Evolutionary conservation across 495 filamentous ascomycete genomes (phyloP).

Genomic region (Staphylotrichum tortipilum): DNA sequence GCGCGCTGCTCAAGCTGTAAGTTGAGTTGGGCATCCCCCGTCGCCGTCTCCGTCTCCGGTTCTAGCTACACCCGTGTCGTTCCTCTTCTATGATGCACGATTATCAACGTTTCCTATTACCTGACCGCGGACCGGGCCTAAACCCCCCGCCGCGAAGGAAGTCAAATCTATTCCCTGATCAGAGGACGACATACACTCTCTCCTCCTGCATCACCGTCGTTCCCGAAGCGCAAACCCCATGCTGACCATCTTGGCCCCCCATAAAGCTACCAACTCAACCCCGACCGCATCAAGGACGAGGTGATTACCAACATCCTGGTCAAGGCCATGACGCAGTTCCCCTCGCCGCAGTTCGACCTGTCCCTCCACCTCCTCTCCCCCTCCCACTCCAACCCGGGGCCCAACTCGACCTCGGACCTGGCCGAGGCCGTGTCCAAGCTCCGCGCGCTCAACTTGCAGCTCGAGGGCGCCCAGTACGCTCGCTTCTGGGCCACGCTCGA

Average conservation of each 20-base stretch:
- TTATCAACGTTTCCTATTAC: constrained; percentile 97
- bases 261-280: constrained; percentile 98
- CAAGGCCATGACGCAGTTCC: constrained; percentile 96
- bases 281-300: constrained; percentile 92
- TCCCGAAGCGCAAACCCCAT: not conserved
- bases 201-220: not conserved
- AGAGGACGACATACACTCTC: constrained; percentile 1
- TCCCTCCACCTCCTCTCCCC: constrained; percentile 78
- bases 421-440: constrained; percentile 87
- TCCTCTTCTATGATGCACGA: constrained; percentile 57
- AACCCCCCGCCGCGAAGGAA: constrained; percentile 38
- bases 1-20: constrained; percentile 95
- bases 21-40: too few relatives aligned
- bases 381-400: constrained; percentile 29
- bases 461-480: constrained; percentile 76
- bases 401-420: constrained; percentile 48
- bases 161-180: constrained; percentile 53
- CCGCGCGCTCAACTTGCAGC: constrained; percentile 68
- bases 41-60: too few relatives aligned
- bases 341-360: constrained; percentile 88
- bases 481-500: constrained; percentile 91
- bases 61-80: constrained; percentile 2
- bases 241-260: constrained; percentile 10
- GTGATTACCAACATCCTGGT: constrained; percentile 97
- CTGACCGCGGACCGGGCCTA: constrained; percentile 53